phyloP scores from a whole-genome alignment of 345 rosid species.

The Mangifera indica region DNA sequence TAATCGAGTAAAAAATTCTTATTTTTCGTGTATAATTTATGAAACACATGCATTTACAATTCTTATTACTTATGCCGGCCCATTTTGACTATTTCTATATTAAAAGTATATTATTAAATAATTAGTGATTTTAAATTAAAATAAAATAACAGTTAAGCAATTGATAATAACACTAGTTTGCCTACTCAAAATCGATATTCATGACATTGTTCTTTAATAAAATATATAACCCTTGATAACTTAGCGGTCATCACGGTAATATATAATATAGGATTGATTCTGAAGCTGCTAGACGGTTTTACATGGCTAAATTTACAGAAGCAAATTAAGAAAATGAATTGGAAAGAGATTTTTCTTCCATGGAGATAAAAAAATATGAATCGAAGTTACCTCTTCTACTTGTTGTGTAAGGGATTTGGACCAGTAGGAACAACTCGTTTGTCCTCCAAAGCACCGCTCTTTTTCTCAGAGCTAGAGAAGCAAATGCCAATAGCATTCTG shows the following conservation, averaged over 20 bases:
- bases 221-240: not conserved
- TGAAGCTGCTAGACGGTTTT: not conserved
- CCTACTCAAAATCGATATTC: too few species aligned
- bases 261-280: not conserved
- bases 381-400: slow-evolving; percentile 13
- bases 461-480: slow-evolving; percentile 15
- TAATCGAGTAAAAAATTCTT: not conserved
- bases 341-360: not conserved
- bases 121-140: too few species aligned
- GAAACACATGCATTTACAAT: not conserved
- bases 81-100: too few species aligned
- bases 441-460: slow-evolving; percentile 14
- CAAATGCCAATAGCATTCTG: slow-evolving; percentile 1
- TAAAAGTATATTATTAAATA: too few species aligned
- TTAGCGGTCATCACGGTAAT: not conserved
- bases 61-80: too few species aligned
- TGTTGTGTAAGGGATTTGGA: slow-evolving; percentile 39
- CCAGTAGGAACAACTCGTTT: slow-evolving; percentile 37
- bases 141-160: too few species aligned
- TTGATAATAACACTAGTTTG: too few species aligned
- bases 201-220: too few species aligned
- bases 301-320: too few species aligned
- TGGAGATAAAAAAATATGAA: not conserved
- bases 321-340: not conserved
- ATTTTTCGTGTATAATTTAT: not conserved